Base-by-base conservation (phyloP, 2,329 filamentous ascomycete genomes). In the Arthrobotrys megalospora region DNA sequence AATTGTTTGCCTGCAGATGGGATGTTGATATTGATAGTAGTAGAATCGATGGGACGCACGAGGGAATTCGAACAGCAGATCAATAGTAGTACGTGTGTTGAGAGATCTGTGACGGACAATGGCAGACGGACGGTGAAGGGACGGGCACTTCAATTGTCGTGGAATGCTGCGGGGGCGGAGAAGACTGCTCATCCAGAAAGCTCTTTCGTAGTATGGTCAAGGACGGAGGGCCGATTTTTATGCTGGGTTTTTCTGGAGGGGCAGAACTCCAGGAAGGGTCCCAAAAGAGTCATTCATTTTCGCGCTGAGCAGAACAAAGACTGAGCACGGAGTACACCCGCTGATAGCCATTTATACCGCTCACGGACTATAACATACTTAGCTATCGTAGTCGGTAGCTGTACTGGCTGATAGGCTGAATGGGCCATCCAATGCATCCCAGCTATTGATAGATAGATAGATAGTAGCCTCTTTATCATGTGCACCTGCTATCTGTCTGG, bases 1-100 rank as follows among this genome's bases (percentile, higher is more conserved):
- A 72, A 72, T 21, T 64, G 68, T 72, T 72, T 72, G 68, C 58
- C 55, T 47, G 36, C 34, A 21, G 19, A 11, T 43, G 24, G 16
- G 41, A 48, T 19, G 14, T 28, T 21, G 24, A 12, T 43, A 19
- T 14, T 34, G 10, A 21, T 8, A 12, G 52, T 14, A 16, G 24
- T 16, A 19, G 41, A 3, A 10, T 19, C 34, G 58, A n/a, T 34
- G 58, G 8, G 38, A 45, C 41, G 5, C 1, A 12, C n/a, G 10
- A 14, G 10, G 34, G 45, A 48, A 48, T 48, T 48, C 2, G 45
- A 16, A 3, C 45, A 16, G 14, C 45, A 16, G 45, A 16, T 28
- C 24, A 28, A 28, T n/a, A n/a, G n/a, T n/a, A n/a, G n/a, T n/a
- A n/a, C n/a, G n/a, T n/a, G n/a, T n/a, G n/a, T n/a, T n/a, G n/a